Percentiles rank a stretch among this genome's conserved stretches.
Conservation (phyloP, 495 filamentous ascomycete genomes). For the Lasiosphaeria ovina region DNA sequence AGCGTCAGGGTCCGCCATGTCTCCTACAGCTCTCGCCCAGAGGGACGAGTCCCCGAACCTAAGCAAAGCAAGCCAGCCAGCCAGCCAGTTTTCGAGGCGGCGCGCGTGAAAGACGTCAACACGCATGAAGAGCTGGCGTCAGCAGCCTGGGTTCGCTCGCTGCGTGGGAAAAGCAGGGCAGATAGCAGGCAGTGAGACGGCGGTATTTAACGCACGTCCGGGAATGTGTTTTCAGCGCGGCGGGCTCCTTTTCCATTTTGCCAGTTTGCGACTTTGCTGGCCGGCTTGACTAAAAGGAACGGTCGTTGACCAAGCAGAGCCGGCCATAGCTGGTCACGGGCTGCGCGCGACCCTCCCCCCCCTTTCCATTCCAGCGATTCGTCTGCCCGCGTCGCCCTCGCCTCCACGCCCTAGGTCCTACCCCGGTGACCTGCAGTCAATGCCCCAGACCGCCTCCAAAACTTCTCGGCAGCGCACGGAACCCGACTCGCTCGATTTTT, state of each 20-base stretch:
- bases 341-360: constrained; percentile 8
- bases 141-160: too few relatives aligned
- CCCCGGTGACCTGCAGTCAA: constrained; percentile 22
- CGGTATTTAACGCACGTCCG: constrained; percentile 8
- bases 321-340: constrained; percentile 28
- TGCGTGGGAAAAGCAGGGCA: too few relatives aligned
- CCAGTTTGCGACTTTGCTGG: not conserved
- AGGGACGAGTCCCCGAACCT: not conserved
- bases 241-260: not conserved
- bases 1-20: not conserved
- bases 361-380: constrained; percentile 26
- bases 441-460: constrained; percentile 28
- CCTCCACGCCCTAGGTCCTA: constrained; percentile 3
- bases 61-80: not conserved
- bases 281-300: constrained; percentile 23
- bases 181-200: not conserved
- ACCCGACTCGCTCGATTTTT: constrained; percentile 17
- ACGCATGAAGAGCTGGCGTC: not conserved
- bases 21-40: not conserved
- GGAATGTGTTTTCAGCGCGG: not conserved
- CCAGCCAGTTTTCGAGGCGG: not conserved
- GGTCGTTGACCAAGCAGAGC: constrained; percentile 26
- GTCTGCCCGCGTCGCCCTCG: constrained; percentile 15
- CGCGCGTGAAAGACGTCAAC: not conserved
- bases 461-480: constrained; percentile 24